phyloP scores from a whole-genome alignment of 495 filamentous ascomycete genomes.

The Hypomontagnella monticulosa region DNA sequence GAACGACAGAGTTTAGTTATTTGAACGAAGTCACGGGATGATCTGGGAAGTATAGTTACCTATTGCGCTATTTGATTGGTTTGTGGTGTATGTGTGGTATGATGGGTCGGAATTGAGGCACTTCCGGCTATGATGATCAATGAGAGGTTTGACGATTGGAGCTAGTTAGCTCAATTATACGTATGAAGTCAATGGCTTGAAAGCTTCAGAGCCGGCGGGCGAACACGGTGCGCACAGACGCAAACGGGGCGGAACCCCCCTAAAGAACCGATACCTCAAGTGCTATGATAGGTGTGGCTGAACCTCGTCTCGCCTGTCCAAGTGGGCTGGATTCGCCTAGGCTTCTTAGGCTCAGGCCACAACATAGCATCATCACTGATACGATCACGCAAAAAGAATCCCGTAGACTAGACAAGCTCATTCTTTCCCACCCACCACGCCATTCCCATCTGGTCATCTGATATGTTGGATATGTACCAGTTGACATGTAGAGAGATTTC shows the following conservation, averaged over 20 bases:
- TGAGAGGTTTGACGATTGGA: conserved; percentile 26
- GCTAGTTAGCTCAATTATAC: conserved; percentile 7
- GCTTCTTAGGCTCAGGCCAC: conserved; percentile 18
- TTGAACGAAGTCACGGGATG: conserved; percentile 18
- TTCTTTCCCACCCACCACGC: conserved; percentile 25
- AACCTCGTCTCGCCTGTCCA: background rate
- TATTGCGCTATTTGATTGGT: conserved; percentile 31
- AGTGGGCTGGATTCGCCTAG: background rate
- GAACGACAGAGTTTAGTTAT: background rate
- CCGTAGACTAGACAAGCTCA: conserved; percentile 7
- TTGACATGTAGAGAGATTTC: background rate
- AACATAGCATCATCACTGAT: conserved; percentile 33
- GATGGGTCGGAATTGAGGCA: conserved; percentile 33
- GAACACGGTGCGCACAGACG: conserved; percentile 35
- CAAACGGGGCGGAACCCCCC: conserved; percentile 36
- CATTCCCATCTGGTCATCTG: conserved; percentile 36
- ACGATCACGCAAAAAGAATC: conserved; percentile 31
- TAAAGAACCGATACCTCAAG: conserved; percentile 22
- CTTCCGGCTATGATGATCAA: conserved; percentile 30
- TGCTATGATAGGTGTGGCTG: background rate
- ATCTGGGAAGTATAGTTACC: conserved; percentile 14
- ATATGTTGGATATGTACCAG: conserved; percentile 13
- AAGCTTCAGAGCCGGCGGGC: conserved; percentile 19
- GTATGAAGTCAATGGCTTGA: conserved; percentile 28
- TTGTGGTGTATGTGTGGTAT: conserved; percentile 22